Conservation (phyloP, 73 alveolate genomes). For the Paramecium sexaurelia region DNA sequence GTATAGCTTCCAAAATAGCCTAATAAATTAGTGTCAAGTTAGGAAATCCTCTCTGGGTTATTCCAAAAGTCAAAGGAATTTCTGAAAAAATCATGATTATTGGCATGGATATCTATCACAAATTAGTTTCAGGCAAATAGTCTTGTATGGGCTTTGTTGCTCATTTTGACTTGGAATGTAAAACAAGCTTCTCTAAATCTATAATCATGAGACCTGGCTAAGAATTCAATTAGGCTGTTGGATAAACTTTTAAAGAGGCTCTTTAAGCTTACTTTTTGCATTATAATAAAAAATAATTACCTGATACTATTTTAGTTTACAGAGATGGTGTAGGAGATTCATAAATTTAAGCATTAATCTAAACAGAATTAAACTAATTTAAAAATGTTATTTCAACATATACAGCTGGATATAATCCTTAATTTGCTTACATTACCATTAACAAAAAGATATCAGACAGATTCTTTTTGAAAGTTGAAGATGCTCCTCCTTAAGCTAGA, state of each 20-base stretch:
- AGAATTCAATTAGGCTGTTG: neutral
- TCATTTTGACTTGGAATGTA: conserved; percentile 59
- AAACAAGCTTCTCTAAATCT: conserved; percentile 63
- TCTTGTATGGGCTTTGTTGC: conserved; percentile 74
- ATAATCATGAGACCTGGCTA: conserved; percentile 13
- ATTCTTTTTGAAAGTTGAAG: neutral
- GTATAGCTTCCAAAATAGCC: conserved; percentile 6
- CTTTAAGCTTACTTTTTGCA: conserved; percentile 27
- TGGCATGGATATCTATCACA: conserved; percentile 71
- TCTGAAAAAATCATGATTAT: conserved; percentile 67
- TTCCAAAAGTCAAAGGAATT: conserved; percentile 45
- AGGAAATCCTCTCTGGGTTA: neutral
- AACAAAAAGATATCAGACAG: conserved; percentile 13
- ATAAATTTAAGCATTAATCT: neutral
- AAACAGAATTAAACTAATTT: neutral
- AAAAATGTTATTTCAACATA: neutral
- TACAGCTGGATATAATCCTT: neutral
- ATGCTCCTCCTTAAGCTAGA: conserved; percentile 4
- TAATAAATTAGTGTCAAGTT: conserved; percentile 2
- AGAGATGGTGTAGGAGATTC: conserved; percentile 66
- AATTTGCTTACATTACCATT: neutral
- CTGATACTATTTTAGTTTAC: conserved; percentile 41
- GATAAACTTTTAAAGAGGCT: neutral
- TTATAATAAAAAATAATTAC: conserved; percentile 9
- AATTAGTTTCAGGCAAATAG: conserved; percentile 22